Base-by-base conservation (phyloP, 1,284 basidiomycete genomes). In the Ceratobasidium sp. region DNA sequence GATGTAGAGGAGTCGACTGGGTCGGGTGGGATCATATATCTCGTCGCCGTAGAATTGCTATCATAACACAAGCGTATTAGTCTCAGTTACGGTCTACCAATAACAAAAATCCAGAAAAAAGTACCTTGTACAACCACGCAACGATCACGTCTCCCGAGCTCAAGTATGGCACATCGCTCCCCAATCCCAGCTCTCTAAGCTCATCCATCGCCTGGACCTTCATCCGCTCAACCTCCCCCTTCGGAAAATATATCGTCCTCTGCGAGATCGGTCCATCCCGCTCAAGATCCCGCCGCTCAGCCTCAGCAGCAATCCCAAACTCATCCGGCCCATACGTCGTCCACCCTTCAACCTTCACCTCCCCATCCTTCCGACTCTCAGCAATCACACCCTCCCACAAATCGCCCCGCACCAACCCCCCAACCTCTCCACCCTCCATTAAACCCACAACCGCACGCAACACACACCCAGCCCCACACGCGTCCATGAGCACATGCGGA, bases 401-500 rank as follows among this genome's bases (percentile, higher is more conserved):
- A n/a, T 75, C 60, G 6, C 58, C 71, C 23, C 28, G 44, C 15
- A 75, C 10, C 15, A 40, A 28, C 5, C 10, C 10, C 60, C 6
- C 20, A 3, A 53, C 40, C 5, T 49, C 58, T 20, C 49, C 60
- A 3, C 71, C 60, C 13, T 64, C 23, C 58, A 75, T 42, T 10
- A 33, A 46, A 13, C 55, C 40, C 7, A 75, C 28, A 3, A 75
- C n/a, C 7, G 42, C 71, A 39, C 71, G 71, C 60, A 75, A 49
- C 15, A 75, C 44, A 15, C 42, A 20, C 3, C 60, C 18, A 7
- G 42, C 71, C 4, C 44, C 60, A 20, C 42, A 61, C 15, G 60
- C 71, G 46, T 75, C 71, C 71, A 75, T 75, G 26, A 75, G 46
- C 1, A 75, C 49, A 39, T 75, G 71, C 6, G 71, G 71, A 20